Evolutionary conservation across 805 yeast species (phyloP).

Genomic region (Cyberlindnera saturnus): DNA sequence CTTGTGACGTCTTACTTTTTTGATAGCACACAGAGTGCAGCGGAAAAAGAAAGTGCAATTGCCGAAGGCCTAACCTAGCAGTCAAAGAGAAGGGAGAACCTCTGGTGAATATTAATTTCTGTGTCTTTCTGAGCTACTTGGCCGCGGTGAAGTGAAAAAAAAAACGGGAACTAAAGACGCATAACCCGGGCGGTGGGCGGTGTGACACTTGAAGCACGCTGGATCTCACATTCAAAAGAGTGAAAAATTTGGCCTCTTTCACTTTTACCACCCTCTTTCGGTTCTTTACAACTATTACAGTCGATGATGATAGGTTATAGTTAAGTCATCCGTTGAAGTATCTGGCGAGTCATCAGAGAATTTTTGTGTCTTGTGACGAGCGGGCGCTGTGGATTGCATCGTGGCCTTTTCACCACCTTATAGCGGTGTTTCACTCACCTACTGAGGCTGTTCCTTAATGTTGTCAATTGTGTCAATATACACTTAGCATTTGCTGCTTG

Average conservation of each 20-base stretch:
- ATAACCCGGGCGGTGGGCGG: no score
- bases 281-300: slow-evolving; percentile 49
- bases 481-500: neutral
- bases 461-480: slow-evolving; percentile 3
- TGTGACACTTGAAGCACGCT: no score
- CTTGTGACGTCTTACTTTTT: no score
- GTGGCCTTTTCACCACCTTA: slow-evolving; percentile 46
- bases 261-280: slow-evolving; percentile 17
- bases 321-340: slow-evolving; percentile 33
- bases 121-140: no score
- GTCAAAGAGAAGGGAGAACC: no score
- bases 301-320: slow-evolving; percentile 43
- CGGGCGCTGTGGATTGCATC: slow-evolving; percentile 51
- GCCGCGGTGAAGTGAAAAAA: no score
- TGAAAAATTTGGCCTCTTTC: neutral
- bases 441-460: slow-evolving; percentile 28
- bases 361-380: slow-evolving; percentile 9
- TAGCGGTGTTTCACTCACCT: slow-evolving; percentile 32
- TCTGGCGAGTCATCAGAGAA: slow-evolving; percentile 15
- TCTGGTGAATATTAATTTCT: no score
- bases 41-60: no score
- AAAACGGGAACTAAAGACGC: no score
- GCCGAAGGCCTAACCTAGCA: no score
- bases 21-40: no score
- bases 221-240: no score